phyloP scores from a whole-genome alignment of 2,329 filamentous ascomycete genomes.

The Epichloe coenophiala region DNA sequence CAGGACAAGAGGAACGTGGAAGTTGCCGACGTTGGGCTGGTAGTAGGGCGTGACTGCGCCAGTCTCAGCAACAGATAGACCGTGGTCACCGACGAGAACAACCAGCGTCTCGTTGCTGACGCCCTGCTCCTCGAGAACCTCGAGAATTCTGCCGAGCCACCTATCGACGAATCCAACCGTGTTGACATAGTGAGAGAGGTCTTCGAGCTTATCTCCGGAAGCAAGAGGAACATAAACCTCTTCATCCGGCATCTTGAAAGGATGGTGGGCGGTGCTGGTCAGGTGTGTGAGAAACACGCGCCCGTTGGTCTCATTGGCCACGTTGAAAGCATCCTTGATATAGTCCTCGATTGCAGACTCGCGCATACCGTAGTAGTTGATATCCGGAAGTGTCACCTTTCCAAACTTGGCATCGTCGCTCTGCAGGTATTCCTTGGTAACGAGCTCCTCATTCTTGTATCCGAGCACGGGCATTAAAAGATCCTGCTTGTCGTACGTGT shows the following conservation, averaged over 20 bases:
- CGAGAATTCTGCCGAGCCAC: constrained; percentile 20
- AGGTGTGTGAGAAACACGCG: constrained; percentile 22
- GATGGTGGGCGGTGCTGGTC: constrained; percentile 23
- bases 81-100: constrained; percentile 20
- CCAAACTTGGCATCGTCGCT: constrained; percentile 17
- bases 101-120: constrained; percentile 19
- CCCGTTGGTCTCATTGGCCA: constrained; percentile 16
- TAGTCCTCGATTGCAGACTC: constrained; percentile 20
- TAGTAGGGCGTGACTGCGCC: constrained; percentile 20
- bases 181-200: constrained; percentile 21
- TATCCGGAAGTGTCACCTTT: constrained; percentile 15
- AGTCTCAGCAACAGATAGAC: constrained; percentile 20
- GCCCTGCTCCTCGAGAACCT: constrained; percentile 17
- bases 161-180: constrained; percentile 18
- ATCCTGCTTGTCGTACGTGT: constrained; percentile 21
- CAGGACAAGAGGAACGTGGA: constrained; percentile 20
- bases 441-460: constrained; percentile 13
- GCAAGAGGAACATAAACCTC: constrained; percentile 17
- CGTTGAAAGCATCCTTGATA: constrained; percentile 16
- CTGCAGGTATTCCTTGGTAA: constrained; percentile 18
- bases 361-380: constrained; percentile 23
- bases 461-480: constrained; percentile 18
- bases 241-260: constrained; percentile 17
- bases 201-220: constrained; percentile 11
- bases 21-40: constrained; percentile 20